These are phyloP conservation scores for Royoungia palumana DNA, from an alignment of 768 basidiomycete species.

Conservation along the genomic window DNA sequence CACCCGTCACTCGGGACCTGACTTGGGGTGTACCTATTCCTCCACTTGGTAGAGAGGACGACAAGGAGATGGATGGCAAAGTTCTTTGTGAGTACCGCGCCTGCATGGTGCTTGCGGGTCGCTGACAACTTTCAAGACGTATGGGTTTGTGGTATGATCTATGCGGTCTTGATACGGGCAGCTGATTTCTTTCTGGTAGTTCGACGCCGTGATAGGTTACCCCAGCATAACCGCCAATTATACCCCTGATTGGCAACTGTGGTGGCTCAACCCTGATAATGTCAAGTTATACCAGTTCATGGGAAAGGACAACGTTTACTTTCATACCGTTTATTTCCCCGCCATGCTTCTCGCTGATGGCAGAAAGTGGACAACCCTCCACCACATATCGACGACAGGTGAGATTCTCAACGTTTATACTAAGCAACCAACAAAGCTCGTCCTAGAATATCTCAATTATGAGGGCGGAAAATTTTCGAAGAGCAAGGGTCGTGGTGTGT, in stretches of 20 bases:
- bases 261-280: conserved; percentile 93
- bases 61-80: conserved; percentile 85
- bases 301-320: conserved; percentile 99
- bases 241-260: conserved; percentile 90
- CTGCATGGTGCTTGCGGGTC: conserved; percentile 1
- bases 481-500: conserved; percentile 93
- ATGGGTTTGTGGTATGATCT: conserved; percentile 61
- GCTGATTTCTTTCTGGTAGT: conserved; percentile 48
- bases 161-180: background rate
- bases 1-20: conserved; percentile 90
- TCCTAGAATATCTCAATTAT: conserved; percentile 91
- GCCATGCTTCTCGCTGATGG: conserved; percentile 87
- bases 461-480: conserved; percentile 99
- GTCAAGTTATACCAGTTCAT: conserved; percentile 97
- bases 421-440: background rate
- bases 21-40: conserved; percentile 97
- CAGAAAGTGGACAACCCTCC: conserved; percentile 87
- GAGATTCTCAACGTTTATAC: conserved; percentile 15
- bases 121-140: conserved; percentile 56
- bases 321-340: conserved; percentile 96
- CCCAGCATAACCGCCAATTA: conserved; percentile 96
- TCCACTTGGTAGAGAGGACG: conserved; percentile 62
- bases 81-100: conserved; percentile 78
- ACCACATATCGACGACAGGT: conserved; percentile 96
- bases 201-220: conserved; percentile 96